A percentile compares a stretch with the other conserved stretches of the same genome.
These are phyloP conservation scores for Penicillium argentinense DNA, from an alignment of 495 filamentous ascomycete species.

Conservation along the genomic window DNA sequence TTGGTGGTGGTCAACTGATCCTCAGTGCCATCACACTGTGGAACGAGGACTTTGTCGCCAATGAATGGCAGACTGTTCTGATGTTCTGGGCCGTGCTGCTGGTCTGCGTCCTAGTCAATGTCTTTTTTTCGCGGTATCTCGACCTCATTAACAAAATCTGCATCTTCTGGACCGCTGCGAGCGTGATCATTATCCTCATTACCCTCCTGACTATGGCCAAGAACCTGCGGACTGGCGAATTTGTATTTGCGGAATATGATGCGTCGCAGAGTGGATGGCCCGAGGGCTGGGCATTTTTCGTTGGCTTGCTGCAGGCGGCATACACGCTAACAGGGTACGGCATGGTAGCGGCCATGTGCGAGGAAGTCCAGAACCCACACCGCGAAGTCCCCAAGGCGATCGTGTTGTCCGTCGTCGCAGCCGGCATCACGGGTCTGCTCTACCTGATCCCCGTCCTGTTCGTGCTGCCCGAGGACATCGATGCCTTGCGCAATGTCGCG, in stretches of 20 bases:
- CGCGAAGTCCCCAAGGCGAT: slow-evolving; percentile 70
- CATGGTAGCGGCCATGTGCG: slow-evolving; percentile 58
- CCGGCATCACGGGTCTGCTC: slow-evolving; percentile 64
- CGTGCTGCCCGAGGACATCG: slow-evolving; percentile 53
- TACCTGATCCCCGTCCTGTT: slow-evolving; percentile 69
- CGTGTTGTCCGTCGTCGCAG: slow-evolving; percentile 68
- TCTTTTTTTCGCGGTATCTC: slow-evolving; percentile 56
- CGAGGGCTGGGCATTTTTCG: slow-evolving; percentile 61
- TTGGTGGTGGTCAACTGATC: slow-evolving; percentile 58
- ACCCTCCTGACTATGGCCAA: slow-evolving; percentile 60
- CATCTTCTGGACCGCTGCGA: slow-evolving; percentile 63
- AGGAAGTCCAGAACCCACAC: slow-evolving; percentile 69
- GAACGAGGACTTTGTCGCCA: slow-evolving; percentile 61
- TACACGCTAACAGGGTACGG: slow-evolving; percentile 62
- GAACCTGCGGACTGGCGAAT: slow-evolving; percentile 48
- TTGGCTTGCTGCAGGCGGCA: slow-evolving; percentile 61
- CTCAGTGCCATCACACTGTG: slow-evolving; percentile 61
- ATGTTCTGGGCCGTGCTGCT: slow-evolving; percentile 66
- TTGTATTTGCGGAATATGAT: slow-evolving; percentile 65
- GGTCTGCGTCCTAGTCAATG: slow-evolving; percentile 56
- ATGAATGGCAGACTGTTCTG: slow-evolving; percentile 61
- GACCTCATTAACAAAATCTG: slow-evolving; percentile 68
- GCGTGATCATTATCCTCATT: slow-evolving; percentile 60
- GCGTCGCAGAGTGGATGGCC: slow-evolving; percentile 59
- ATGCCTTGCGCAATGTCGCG: slow-evolving; percentile 55